Conservation (phyloP, 2,329 filamentous ascomycete genomes). For the Penicillium brasilianum region DNA sequence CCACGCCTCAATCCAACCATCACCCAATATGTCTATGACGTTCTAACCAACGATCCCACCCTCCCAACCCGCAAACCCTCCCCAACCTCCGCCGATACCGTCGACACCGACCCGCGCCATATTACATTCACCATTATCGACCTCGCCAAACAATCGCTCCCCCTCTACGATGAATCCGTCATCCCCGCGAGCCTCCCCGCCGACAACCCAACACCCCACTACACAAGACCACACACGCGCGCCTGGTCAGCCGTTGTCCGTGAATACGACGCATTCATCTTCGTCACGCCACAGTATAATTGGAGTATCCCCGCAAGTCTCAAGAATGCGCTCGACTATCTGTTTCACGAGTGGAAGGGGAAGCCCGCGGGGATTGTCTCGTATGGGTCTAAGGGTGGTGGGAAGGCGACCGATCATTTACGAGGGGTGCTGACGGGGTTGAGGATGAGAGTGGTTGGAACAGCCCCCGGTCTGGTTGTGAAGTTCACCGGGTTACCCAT, state of each 20-base stretch:
- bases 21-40: conserved; percentile 38
- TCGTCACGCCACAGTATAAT: conserved; percentile 59
- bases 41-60: conserved; percentile 23
- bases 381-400: conserved; percentile 57
- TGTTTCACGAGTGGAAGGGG: conserved; percentile 63
- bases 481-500: conserved; percentile 31
- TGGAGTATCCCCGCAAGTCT: conserved; percentile 58
- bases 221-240: conserved; percentile 43
- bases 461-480: conserved; percentile 38
- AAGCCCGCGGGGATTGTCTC: conserved; percentile 61
- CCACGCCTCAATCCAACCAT: conserved; percentile 45
- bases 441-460: conserved; percentile 41
- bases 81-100: neutral
- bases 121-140: conserved; percentile 39
- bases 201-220: conserved; percentile 35
- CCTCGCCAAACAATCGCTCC: conserved; percentile 39
- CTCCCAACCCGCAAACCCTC: conserved; percentile 24
- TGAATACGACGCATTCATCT: conserved; percentile 46
- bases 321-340: conserved; percentile 68
- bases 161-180: conserved; percentile 46
- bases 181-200: conserved; percentile 44
- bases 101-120: conserved; percentile 27
- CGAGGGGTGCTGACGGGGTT: conserved; percentile 41
- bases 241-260: conserved; percentile 46
- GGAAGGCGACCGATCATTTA: conserved; percentile 45